Conservation (phyloP, 2,329 filamentous ascomycete species). For the Phyllosticta paracitricarpa region DNA sequence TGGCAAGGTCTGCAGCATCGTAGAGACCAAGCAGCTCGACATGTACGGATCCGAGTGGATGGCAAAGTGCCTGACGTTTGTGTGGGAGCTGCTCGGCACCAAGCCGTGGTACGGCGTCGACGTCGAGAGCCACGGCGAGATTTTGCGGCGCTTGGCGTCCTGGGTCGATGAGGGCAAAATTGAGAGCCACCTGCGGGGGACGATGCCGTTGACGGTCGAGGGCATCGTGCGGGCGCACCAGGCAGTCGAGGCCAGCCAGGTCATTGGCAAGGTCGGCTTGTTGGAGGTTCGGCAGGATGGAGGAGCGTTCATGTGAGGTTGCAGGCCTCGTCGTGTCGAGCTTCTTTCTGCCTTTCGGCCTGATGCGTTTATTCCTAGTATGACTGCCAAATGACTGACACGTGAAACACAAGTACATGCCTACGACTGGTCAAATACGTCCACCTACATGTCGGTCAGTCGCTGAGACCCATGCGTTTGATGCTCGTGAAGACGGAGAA, state of each 20-base stretch:
- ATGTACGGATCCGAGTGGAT: conserved; percentile 39
- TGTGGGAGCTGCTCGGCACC: conserved; percentile 34
- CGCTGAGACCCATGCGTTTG: too few species aligned
- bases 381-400: too few species aligned
- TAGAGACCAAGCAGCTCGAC: conserved; percentile 32
- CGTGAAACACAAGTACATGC: too few species aligned
- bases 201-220: conserved; percentile 26
- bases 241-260: conserved; percentile 28
- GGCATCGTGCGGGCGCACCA: conserved; percentile 32
- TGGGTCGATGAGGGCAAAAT: conserved; percentile 28
- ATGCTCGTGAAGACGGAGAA: background rate
- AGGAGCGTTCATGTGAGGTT: conserved; percentile 12
- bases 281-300: conserved; percentile 20
- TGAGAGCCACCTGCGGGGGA: conserved; percentile 30
- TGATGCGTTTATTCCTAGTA: too few species aligned
- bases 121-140: conserved; percentile 30
- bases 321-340: background rate
- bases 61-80: conserved; percentile 35
- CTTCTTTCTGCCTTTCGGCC: too few species aligned
- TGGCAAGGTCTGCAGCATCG: conserved; percentile 37
- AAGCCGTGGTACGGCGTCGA: conserved; percentile 32
- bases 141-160: conserved; percentile 26
- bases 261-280: conserved; percentile 28
- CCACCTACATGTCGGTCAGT: too few species aligned
- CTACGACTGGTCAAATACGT: too few species aligned